These are phyloP conservation scores for Cercospora nicotianae DNA, from an alignment of 2,329 filamentous ascomycete species.

Conservation along the genomic window DNA sequence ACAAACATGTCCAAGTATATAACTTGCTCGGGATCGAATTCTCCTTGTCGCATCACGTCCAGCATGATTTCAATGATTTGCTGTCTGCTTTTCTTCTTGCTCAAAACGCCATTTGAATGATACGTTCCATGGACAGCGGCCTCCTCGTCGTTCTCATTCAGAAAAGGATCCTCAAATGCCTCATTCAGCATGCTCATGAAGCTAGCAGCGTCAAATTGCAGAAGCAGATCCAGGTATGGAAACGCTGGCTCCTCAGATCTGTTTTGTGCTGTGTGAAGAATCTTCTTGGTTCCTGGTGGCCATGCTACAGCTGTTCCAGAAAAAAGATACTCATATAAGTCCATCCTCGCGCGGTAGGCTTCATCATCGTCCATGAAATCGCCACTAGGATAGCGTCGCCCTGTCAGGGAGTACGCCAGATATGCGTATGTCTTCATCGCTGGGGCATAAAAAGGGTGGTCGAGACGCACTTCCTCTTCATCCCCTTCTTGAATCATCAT, in stretches of 20 bases:
- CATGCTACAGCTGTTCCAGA: constrained; percentile 75
- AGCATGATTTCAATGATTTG: constrained; percentile 88
- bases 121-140: constrained; percentile 29
- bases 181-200: constrained; percentile 96
- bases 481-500: constrained; percentile 55
- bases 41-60: constrained; percentile 78
- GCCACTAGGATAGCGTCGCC: constrained; percentile 87
- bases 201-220: constrained; percentile 86
- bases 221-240: constrained; percentile 77
- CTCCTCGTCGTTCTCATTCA: constrained; percentile 70
- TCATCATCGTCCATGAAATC: constrained; percentile 70
- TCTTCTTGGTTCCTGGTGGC: constrained; percentile 64
- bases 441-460: constrained; percentile 58
- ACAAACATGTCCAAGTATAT: constrained; percentile 99
- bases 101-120: constrained; percentile 30
- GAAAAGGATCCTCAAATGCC: constrained; percentile 90
- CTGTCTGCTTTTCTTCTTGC: constrained; percentile 69
- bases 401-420: constrained; percentile 85
- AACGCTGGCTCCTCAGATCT: constrained; percentile 69
- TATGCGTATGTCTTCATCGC: constrained; percentile 94
- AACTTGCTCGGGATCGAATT: constrained; percentile 77
- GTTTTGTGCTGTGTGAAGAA: constrained; percentile 61
- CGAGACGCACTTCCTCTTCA: constrained; percentile 55
- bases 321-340: constrained; percentile 92
- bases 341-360: constrained; percentile 75